Conservation (phyloP, 768 basidiomycete species). For the Tephrocybe sp. region DNA sequence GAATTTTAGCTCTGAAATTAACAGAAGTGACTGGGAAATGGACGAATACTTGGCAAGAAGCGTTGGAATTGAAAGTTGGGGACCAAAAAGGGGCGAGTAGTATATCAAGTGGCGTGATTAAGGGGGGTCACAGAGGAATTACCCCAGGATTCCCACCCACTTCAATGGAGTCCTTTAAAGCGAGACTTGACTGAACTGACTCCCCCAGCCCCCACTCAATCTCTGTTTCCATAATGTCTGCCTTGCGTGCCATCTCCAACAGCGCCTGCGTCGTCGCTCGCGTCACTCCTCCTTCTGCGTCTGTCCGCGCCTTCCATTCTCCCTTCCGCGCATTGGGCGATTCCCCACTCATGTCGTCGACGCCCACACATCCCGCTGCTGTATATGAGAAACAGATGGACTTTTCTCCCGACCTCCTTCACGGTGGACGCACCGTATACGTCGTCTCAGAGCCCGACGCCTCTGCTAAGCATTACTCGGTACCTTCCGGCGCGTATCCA, state of each 20-base stretch:
- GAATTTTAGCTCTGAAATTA: no score
- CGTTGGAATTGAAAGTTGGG: no score
- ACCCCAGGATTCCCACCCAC: slow-evolving; percentile 28
- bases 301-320: slow-evolving; percentile 59
- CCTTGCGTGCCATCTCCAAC: slow-evolving; percentile 24
- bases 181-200: neutral
- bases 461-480: slow-evolving; percentile 55
- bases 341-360: slow-evolving; percentile 31
- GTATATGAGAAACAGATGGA: slow-evolving; percentile 66
- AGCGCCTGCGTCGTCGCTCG: slow-evolving; percentile 19
- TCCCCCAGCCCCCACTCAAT: slow-evolving; percentile 6
- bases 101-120: slow-evolving; percentile 8
- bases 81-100: no score
- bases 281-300: slow-evolving; percentile 18
- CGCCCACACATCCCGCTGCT: slow-evolving; percentile 29
- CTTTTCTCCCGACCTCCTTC: slow-evolving; percentile 43
- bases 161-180: neutral
- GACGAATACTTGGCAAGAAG: no score
- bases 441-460: slow-evolving; percentile 75
- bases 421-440: slow-evolving; percentile 53
- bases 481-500: slow-evolving; percentile 71
- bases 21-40: no score
- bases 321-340: slow-evolving; percentile 54
- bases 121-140: slow-evolving; percentile 9
- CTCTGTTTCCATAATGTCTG: slow-evolving; percentile 26